Conservation (phyloP, 169 alveolate species). For the Plasmodium adleri region DNA sequence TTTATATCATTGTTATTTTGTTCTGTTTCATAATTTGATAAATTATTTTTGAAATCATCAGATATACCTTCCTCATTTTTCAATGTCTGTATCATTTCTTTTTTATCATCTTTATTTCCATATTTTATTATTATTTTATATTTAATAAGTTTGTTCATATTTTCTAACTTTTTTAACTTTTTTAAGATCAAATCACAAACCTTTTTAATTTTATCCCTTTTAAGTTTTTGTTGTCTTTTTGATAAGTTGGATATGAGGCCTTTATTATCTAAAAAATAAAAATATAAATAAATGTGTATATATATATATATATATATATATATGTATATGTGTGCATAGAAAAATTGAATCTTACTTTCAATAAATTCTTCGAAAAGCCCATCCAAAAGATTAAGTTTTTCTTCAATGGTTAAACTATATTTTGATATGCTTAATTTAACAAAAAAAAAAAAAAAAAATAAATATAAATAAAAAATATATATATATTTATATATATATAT, state of each 20-base stretch:
- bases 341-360: constrained; percentile 37
- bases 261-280: constrained; percentile 26
- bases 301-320: neutral
- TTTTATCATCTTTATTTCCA: constrained; percentile 42
- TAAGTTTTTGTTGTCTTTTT: neutral
- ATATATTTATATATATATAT: neutral
- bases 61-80: constrained; percentile 29
- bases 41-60: constrained; percentile 20
- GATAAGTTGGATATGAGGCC: constrained; percentile 28
- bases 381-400: constrained; percentile 36
- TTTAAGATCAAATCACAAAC: constrained; percentile 30
- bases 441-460: no score
- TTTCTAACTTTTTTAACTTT: constrained; percentile 20
- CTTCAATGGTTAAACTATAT: constrained; percentile 42
- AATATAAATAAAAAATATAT: constrained; percentile 3
- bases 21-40: constrained; percentile 25
- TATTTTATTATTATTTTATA: constrained; percentile 25
- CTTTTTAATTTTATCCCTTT: constrained; percentile 22
- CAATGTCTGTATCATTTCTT: constrained; percentile 11
- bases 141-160: constrained; percentile 10
- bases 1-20: constrained; percentile 23
- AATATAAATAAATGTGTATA: neutral
- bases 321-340: neutral
- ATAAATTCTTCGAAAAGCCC: constrained; percentile 29
- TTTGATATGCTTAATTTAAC: constrained; percentile 18